phyloP scores from a whole-genome alignment of 2,329 filamentous ascomycete species.

The Colletotrichum shisoi region DNA sequence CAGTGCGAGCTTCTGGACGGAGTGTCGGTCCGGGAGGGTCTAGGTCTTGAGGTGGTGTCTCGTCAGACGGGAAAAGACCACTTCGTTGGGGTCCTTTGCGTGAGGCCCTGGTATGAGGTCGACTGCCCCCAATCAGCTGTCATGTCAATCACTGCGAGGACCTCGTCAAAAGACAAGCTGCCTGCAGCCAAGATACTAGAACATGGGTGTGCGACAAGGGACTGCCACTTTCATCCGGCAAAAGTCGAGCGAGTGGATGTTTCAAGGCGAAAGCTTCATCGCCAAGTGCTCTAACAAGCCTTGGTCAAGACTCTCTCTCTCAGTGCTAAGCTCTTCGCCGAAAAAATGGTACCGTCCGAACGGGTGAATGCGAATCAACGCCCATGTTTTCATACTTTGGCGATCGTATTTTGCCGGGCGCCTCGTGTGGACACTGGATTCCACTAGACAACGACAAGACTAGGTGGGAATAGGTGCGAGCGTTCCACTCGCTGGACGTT shows the following conservation, averaged over 20 bases:
- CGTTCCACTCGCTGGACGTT: constrained; percentile 27
- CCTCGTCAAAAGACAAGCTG: constrained; percentile 20
- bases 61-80: constrained; percentile 30
- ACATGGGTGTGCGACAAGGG: constrained; percentile 23
- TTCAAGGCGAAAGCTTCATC: constrained; percentile 35
- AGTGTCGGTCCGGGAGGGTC: constrained; percentile 22
- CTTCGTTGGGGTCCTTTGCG: constrained; percentile 34
- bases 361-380: constrained; percentile 24
- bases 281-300: constrained; percentile 19
- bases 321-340: constrained; percentile 14
- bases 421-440: constrained; percentile 18
- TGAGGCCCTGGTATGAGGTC: constrained; percentile 21
- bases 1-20: constrained; percentile 26
- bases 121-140: constrained; percentile 26
- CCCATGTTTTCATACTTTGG: constrained; percentile 16
- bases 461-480: constrained; percentile 22
- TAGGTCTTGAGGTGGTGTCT: constrained; percentile 14
- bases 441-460: constrained; percentile 35
- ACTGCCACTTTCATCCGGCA: constrained; percentile 31
- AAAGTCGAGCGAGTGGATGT: constrained; percentile 30
- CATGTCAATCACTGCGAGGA: constrained; percentile 16
- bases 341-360: constrained; percentile 27
- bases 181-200: constrained; percentile 25
- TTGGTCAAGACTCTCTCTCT: constrained; percentile 16
- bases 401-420: constrained; percentile 34